These are phyloP conservation scores for Diophrys sp. DNA, from an alignment of 73 alveolate genomes.

Conservation along the genomic window DNA sequence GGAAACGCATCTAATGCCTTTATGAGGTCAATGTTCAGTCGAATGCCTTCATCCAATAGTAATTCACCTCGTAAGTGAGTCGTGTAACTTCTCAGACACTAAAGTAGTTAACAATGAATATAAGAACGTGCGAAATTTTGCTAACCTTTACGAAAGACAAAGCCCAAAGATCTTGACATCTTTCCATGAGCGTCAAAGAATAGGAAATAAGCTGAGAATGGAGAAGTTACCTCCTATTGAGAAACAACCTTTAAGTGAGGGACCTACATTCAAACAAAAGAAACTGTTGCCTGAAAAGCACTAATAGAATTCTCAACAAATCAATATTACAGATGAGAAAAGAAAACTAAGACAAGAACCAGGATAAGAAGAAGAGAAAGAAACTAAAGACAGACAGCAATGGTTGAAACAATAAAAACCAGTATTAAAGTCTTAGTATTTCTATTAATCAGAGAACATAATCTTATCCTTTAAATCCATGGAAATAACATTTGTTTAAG, in stretches of 20 bases:
- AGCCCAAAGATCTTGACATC: neutral
- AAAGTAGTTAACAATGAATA: neutral
- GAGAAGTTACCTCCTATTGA: neutral
- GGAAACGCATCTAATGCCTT: neutral
- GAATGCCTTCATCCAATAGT: neutral
- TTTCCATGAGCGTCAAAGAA: neutral
- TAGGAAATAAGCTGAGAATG: neutral
- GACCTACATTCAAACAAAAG: neutral
- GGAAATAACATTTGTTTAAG: neutral
- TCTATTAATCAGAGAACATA: neutral
- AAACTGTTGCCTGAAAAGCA: too few relatives aligned
- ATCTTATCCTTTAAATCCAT: neutral
- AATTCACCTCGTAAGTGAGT: neutral
- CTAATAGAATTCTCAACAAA: too few relatives aligned
- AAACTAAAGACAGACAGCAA: neutral
- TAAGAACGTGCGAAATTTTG: neutral
- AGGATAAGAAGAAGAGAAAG: constrained; percentile 2
- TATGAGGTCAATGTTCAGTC: neutral
- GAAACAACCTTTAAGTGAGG: neutral
- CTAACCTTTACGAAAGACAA: neutral
- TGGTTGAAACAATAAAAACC: neutral
- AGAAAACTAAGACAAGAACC: too few relatives aligned
- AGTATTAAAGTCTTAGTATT: neutral
- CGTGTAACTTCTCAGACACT: neutral
- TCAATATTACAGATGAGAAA: neutral